Evolutionary conservation across 495 filamentous ascomycete species (phyloP), one percentile per base, ranked within the genome.

Genomic region (Penicillium coffeae): DNA sequence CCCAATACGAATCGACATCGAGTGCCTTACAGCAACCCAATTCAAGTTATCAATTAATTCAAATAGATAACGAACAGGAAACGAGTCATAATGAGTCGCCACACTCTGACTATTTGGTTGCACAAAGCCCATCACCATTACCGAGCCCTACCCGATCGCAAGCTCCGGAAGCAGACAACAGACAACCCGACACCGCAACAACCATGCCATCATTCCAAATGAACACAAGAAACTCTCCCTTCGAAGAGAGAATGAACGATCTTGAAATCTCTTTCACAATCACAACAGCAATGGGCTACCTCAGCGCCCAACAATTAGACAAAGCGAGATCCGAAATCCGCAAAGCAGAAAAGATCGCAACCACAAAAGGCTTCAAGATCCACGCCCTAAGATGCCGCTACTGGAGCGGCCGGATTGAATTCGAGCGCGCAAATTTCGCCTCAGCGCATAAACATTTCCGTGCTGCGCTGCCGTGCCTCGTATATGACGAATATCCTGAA

Each of bases 341-440:
- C 5, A 30, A 30, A 10, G 25, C 25, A 10, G 25, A 5, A 4
- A 4, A 30, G 5, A 4, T 30, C 5, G 25, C 25, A 30, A 30
- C 25, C 25, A 30, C 25, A 4, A 30, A 30, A 30, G 10, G 25
- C 4, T 10, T 30, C 25, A 30, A 30, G 25, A 30, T 30, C 25
- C 25, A 30, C 10, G 25, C 25, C 4, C 25, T 30, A 4, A 30
- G 48, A 14, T 44, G 48, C n/a, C 39, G 21, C 21, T 51, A 51
- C 36, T 51, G 48, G 48, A 44, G 44, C 21, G 48, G 48, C 8
- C 41, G 48, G 2, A 45, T 51, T 20, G 48, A 51, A 20, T 45
- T 51, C 20, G 34, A 51, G 21, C 21, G 16, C 16, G n/a, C 30
- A 3, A 45, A 45, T 5, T n/a, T 45, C n/a, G 8, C 33, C 1